Conservation (phyloP, 495 filamentous ascomycete genomes). For the Copromyces sp. region DNA sequence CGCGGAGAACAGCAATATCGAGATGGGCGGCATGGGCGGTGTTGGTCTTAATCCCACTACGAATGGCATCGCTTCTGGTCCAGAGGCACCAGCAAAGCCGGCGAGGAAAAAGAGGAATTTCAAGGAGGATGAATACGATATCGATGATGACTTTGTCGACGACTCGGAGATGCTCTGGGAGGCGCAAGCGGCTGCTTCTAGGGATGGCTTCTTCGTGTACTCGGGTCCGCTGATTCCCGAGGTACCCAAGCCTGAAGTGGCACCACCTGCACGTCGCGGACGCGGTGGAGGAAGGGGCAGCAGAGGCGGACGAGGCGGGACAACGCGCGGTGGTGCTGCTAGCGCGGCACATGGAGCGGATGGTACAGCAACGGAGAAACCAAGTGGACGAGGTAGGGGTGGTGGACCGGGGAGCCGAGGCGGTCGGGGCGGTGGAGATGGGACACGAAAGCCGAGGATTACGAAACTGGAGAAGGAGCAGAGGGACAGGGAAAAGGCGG, state of each 20-base stretch:
- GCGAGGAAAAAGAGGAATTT: constrained; percentile 61
- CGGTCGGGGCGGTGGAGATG: constrained; percentile 46
- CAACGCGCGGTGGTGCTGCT: constrained; percentile 14
- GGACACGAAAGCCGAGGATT: constrained; percentile 66
- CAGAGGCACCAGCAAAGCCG: constrained; percentile 49
- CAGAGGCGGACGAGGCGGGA: constrained; percentile 42
- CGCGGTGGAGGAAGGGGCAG: constrained; percentile 50
- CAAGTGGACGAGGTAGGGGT: constrained; percentile 39
- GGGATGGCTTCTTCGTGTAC: constrained; percentile 88
- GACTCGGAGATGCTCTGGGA: constrained; percentile 95
- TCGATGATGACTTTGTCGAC: constrained; percentile 94
- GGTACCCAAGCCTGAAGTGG: constrained; percentile 70
- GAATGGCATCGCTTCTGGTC: constrained; percentile 41
- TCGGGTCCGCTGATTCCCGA: constrained; percentile 76
- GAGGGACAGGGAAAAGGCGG: constrained; percentile 48
- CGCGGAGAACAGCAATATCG: constrained; percentile 63
- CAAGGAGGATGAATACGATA: constrained; percentile 94
- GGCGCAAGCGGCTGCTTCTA: constrained; percentile 84
- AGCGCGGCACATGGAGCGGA: constrained; percentile 7
- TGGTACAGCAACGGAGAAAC: constrained; percentile 30
- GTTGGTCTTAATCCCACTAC: neutral
- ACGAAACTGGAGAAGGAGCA: constrained; percentile 75
- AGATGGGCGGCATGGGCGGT: constrained; percentile 36
- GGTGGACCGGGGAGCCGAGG: constrained; percentile 62
- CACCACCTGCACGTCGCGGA: constrained; percentile 65